Evolutionary conservation across 164 flowering plant species (phyloP), one percentile per base, ranked within the genome.

Genomic region (Platanus orientalis): DNA sequence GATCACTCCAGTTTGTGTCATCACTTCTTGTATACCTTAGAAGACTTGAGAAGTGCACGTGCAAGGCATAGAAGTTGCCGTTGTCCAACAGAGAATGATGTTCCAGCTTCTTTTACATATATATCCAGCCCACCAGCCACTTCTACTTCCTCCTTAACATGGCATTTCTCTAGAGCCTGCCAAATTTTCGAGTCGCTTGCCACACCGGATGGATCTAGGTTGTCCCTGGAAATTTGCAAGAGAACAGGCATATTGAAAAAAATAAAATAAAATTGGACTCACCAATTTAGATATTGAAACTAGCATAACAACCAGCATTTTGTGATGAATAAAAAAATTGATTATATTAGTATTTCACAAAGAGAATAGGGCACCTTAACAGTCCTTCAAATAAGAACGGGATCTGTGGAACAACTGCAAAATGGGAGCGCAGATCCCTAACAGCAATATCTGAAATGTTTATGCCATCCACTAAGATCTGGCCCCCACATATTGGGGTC

Each of bases 301-400:
- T 44, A 20, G 12, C n/a, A 32, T 13, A 14, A 48, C 9, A 61
- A 26, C 4, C 26, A 61, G 17, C 17, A 28, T 59, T 24, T 6
- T 42, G 48, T 19, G 29, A 16, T 6, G 12, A 45, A 26, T 25
- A 16, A 19, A 19, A 14, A 16, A 45, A 17, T 16, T 45, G 1
- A 16, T 45, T 12, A 45, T 13, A 13, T 36, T 36, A 45, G 12
- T 45, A 14, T 17, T 0, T 16, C 49, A 45, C 6, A 19, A 45
- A 45, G 10, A 5, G 19, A 44, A 27, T 20, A 40, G 42, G 32
- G 32, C 44, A 88, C 97, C 97, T 88, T 68, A 88, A 57, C 39
- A 89, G 67, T 68, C 97, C 99, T 70, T 91, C 87, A 76, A 92
- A 95, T 60, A 95, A 69, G 78, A 92, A 92, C 10, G 99, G 99